Evolutionary conservation across 768 basidiomycete species (phyloP).

Genomic region (Rickenella mellea): DNA sequence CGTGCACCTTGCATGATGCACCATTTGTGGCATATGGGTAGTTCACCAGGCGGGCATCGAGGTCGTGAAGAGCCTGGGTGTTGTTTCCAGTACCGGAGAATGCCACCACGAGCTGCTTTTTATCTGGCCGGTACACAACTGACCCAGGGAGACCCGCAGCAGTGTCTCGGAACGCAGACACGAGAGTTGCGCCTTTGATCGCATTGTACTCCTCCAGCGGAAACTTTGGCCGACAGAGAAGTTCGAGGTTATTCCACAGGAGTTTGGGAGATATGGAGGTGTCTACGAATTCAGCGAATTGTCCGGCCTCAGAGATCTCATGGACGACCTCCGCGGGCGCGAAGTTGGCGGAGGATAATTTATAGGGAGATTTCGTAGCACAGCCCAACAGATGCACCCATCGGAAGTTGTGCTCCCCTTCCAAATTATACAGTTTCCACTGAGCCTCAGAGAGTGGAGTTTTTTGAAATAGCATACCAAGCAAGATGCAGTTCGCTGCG

Average conservation of each 20-base stretch:
- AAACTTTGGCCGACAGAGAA: conserved; percentile 30
- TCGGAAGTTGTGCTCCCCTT: conserved; percentile 47
- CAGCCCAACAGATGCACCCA: conserved; percentile 32
- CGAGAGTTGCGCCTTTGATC: conserved; percentile 22
- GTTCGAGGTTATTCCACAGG: conserved; percentile 32
- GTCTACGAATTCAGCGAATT: conserved; percentile 48
- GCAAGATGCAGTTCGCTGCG: no score
- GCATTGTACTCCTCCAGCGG: conserved; percentile 41
- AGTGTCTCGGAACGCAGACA: conserved; percentile 30
- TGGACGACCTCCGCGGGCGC: conserved; percentile 25
- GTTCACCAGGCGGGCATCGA: conserved; percentile 29
- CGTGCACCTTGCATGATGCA: conserved; percentile 27
- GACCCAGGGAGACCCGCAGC: conserved; percentile 37
- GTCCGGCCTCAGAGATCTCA: conserved; percentile 38
- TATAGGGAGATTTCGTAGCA: conserved; percentile 33
- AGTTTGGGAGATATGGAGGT: conserved; percentile 31
- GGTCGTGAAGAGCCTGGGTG: conserved; percentile 37
- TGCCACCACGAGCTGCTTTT: conserved; percentile 39
- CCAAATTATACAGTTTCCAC: conserved; percentile 39
- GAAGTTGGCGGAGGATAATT: conserved; percentile 31
- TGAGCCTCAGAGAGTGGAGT: conserved; percentile 16
- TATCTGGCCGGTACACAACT: conserved; percentile 33
- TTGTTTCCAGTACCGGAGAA: conserved; percentile 39
- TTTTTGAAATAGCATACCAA: no score
- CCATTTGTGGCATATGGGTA: conserved; percentile 29